These are phyloP conservation scores for Salinomyces thailandicus DNA, from an alignment of 2,329 filamentous ascomycete species.

Conservation along the genomic window DNA sequence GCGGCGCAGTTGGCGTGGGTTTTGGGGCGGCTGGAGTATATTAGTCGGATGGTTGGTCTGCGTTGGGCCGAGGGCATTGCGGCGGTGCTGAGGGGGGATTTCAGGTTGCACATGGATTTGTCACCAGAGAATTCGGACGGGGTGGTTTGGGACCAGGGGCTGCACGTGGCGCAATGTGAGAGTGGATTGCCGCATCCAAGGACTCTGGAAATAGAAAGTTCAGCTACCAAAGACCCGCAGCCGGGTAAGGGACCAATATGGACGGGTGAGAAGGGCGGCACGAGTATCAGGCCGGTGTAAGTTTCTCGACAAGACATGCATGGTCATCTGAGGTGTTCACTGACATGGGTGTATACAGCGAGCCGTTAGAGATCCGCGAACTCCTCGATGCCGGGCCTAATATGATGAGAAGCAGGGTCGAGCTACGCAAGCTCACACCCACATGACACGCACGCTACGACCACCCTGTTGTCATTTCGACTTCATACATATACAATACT, in stretches of 20 bases:
- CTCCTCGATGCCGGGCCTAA: neutral
- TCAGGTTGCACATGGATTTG: slow-evolving; percentile 7
- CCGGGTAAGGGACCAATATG: neutral
- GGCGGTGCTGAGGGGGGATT: slow-evolving; percentile 21
- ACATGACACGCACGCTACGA: neutral
- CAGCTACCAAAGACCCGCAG: neutral
- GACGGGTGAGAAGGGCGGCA: neutral
- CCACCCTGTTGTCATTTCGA: neutral
- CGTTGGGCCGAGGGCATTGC: slow-evolving; percentile 24
- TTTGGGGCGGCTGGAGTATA: slow-evolving; percentile 22
- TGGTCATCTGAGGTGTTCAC: no score
- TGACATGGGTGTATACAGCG: no score
- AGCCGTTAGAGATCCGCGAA: neutral
- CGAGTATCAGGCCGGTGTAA: neutral
- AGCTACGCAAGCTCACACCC: neutral
- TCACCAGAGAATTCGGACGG: no score
- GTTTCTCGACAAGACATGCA: no score
- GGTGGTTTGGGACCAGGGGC: no score
- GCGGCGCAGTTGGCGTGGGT: slow-evolving; percentile 22
- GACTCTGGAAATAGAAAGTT: neutral
- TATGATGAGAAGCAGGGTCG: neutral
- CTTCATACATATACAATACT: neutral
- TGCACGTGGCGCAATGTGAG: no score
- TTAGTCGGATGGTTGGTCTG: slow-evolving; percentile 18
- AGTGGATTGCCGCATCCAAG: no score